phyloP scores from a whole-genome alignment of 352 stramenopile genomes.

The Nothophytophthora sp. region DNA sequence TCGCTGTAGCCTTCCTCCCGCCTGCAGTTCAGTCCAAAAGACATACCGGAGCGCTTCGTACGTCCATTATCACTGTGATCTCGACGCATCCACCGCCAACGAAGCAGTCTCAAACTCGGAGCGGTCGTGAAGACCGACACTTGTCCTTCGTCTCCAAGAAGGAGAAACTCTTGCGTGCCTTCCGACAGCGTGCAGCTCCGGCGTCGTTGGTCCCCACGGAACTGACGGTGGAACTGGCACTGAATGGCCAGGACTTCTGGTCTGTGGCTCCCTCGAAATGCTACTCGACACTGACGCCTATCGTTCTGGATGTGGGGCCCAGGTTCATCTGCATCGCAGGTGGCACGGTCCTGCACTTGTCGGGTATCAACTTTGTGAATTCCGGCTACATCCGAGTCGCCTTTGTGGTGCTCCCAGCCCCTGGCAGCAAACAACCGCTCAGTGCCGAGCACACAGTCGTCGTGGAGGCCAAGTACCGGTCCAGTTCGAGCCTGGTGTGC shows the following conservation, averaged over 20 bases:
- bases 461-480: constrained; percentile 58
- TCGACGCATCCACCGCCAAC: constrained; percentile 25
- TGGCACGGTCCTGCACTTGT: constrained; percentile 38
- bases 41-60: constrained; percentile 31
- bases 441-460: constrained; percentile 21
- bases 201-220: constrained; percentile 47
- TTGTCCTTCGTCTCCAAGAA: constrained; percentile 22
- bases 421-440: constrained; percentile 2
- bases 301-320: constrained; percentile 40
- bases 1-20: constrained; percentile 50
- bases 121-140: constrained; percentile 10
- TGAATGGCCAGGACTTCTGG: constrained; percentile 74
- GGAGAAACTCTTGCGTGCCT: constrained; percentile 53
- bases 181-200: constrained; percentile 31
- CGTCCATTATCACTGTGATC: constrained; percentile 54
- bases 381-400: constrained; percentile 43
- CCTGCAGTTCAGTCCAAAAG: constrained; percentile 14
- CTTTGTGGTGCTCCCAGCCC: constrained; percentile 33
- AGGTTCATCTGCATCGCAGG: constrained; percentile 45
- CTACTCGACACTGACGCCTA: constrained; percentile 36
- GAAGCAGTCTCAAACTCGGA: not conserved
- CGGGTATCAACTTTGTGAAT: constrained; percentile 54
- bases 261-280: constrained; percentile 40
- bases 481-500: constrained; percentile 42
- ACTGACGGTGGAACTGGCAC: constrained; percentile 49